Evolutionary conservation across 148 eudicot species (phyloP), one percentile per base, ranked within the genome.

Genomic region (Gaultheria prostrata): DNA sequence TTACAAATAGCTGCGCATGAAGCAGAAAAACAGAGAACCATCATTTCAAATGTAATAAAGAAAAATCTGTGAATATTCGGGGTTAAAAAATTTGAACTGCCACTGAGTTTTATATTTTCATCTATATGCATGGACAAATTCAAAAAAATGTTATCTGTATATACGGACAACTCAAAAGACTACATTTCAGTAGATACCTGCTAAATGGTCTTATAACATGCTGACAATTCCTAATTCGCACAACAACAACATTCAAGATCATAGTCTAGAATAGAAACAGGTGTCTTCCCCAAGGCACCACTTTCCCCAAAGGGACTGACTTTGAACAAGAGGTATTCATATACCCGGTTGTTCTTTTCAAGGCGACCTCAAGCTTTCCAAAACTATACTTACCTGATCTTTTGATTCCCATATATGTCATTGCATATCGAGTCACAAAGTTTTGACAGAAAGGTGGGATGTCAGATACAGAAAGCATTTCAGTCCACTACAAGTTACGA

Each of bases 1-100:
- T 93, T 96, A 85, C 98, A 94, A 81, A 94, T 89, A 91, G 91
- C 99, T 97, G 97, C 91, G 85, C 76, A 89, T 87, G 76, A 91
- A 86, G 86, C 84, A 84, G 65, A 84, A 87, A 79, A 78, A 6
- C 24, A 43, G 32, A 48, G 48, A 78, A 53, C 43, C 45, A 30
- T 54, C 46, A 78, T 78, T 78, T 53, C 67, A 78, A 49, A 30
- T 53, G 61, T 69, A 45, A 46, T 0, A 69, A 6, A 48, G 28
- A 80, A 45, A 80, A 80, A 8, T 59, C n/a, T 3, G 3, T 18
- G 6, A 3, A 35, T 46, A 20, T 63, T 28, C 2, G 53, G 53
- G 2, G 35, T 8, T 50, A n/a, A n/a, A n/a, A 39, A 59, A n/a
- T 80, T 80, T 61, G 73, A 45, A 43, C 39, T 4, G 11, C 1